These are phyloP conservation scores for Aspergillus hancockii DNA, from an alignment of 495 filamentous ascomycete species.

Conservation along the genomic window DNA sequence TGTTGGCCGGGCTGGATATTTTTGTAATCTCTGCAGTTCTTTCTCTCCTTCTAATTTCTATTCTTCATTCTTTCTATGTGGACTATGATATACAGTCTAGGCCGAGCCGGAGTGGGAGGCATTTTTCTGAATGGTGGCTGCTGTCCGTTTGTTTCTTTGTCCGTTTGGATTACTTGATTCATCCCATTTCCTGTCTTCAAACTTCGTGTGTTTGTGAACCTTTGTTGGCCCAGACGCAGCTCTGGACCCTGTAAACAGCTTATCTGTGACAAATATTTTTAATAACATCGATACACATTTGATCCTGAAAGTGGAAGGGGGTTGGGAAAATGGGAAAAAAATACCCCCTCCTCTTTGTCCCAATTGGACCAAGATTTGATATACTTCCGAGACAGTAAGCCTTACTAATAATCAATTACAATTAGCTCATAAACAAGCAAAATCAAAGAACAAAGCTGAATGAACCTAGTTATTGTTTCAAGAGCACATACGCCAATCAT, in stretches of 20 bases:
- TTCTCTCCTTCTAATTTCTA: background rate
- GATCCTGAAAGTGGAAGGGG: background rate
- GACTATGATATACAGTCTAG: background rate
- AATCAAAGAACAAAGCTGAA: no score
- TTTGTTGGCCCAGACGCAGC: no score
- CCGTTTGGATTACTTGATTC: conserved; percentile 2
- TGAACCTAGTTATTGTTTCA: no score
- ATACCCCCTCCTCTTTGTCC: background rate
- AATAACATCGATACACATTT: no score
- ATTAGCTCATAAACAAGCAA: no score
- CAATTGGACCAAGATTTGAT: background rate
- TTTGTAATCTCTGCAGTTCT: background rate
- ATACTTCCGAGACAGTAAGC: background rate
- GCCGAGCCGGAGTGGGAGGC: background rate
- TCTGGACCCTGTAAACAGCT: no score
- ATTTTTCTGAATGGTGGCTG: background rate
- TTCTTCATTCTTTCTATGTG: background rate
- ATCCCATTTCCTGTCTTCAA: conserved; percentile 1
- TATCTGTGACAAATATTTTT: no score
- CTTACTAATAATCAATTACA: background rate
- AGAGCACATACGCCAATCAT: no score
- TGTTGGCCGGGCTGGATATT: background rate
- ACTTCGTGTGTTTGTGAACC: background rate
- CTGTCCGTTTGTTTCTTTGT: background rate
- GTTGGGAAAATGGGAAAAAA: background rate